Evolutionary conservation across 2,329 filamentous ascomycete genomes (phyloP), one percentile per base, ranked within the genome.

Genomic region (Trichoderma polysporum): DNA sequence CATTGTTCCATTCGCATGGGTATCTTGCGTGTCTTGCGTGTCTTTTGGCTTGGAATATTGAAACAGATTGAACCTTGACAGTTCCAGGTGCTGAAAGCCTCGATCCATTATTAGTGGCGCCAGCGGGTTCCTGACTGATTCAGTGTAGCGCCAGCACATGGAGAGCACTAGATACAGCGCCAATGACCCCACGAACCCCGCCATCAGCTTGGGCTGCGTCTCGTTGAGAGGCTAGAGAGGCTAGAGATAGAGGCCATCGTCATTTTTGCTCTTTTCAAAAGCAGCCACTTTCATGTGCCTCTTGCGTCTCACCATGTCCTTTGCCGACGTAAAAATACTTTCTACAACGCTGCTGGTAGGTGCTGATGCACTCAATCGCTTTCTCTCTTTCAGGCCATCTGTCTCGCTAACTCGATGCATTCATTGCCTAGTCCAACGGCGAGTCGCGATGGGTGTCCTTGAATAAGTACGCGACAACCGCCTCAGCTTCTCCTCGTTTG

Each of bases 371-470:
- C 29, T 10, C 13, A 47, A 67, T 53, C 15, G 4, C 33, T 37
- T 17, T 50, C 31, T 19, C 15, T 12, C 33, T 2, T 19, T 4
- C 13, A 8, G 13, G 2, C 37, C 7, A 5, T 10, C 12, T 19
- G 2, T 33, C 13, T 22, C n/a, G 22, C 35, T 54, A 17, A 54
- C 15, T 17, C 57, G 35, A 29, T n/a, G 5, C 22, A 10, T 27
- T 10, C 22, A 10, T 27, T 10, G 6, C 17, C 22, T 52, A 87
- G 85, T 71, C 79, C 35, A 79, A 83, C 27, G 76, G 73, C 12
- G 85, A 90, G 66, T 86, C 87, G 22, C 81, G 80, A 72, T 90
- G 87, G 87, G 85, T 84, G 35, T 86, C 84, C 72, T 80, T 89
- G 7, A 80, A 86, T 70, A 84, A 86, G 86, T 88, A 80, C 69